phyloP scores from a whole-genome alignment of 306 rosid species.

The Inga leiocalycina region DNA sequence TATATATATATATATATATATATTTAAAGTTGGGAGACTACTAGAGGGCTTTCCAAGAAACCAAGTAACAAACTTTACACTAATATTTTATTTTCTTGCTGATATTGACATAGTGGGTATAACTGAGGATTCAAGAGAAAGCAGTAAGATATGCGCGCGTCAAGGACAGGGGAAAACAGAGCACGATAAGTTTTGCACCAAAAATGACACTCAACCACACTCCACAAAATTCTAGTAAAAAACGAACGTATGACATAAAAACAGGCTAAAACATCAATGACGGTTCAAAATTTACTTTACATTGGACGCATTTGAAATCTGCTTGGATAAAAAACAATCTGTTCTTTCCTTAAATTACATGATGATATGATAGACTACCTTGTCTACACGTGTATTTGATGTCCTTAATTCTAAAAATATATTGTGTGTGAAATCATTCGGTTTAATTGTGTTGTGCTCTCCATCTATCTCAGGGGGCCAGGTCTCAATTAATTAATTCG shows the following conservation, averaged over 20 bases:
- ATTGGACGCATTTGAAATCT: constrained; percentile 21
- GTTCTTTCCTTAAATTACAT: neutral
- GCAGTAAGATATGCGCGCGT: neutral
- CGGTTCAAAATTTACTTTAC: constrained; percentile 35
- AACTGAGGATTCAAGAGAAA: constrained; percentile 35
- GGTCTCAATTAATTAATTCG: neutral
- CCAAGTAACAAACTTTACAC: constrained; percentile 65
- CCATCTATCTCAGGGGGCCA: constrained; percentile 42
- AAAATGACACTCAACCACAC: neutral
- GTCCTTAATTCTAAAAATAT: constrained; percentile 17
- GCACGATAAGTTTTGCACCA: neutral
- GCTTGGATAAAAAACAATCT: neutral
- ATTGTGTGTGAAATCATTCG: neutral
- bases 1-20: neutral
- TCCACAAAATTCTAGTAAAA: neutral
- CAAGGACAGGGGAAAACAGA: neutral
- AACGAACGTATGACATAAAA: neutral
- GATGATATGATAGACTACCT: neutral
- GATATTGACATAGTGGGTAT: constrained; percentile 15
- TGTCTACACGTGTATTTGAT: constrained; percentile 26
- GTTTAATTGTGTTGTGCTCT: constrained; percentile 36
- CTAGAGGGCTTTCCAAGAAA: constrained; percentile 89
- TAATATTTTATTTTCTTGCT: constrained; percentile 26
- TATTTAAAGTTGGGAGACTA: constrained; percentile 36
- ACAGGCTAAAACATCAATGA: neutral